Percentiles rank a stretch among this genome's conserved stretches.
These are phyloP conservation scores for Geosmithia morbida DNA, from an alignment of 2,329 filamentous ascomycete genomes.

Conservation along the genomic window DNA sequence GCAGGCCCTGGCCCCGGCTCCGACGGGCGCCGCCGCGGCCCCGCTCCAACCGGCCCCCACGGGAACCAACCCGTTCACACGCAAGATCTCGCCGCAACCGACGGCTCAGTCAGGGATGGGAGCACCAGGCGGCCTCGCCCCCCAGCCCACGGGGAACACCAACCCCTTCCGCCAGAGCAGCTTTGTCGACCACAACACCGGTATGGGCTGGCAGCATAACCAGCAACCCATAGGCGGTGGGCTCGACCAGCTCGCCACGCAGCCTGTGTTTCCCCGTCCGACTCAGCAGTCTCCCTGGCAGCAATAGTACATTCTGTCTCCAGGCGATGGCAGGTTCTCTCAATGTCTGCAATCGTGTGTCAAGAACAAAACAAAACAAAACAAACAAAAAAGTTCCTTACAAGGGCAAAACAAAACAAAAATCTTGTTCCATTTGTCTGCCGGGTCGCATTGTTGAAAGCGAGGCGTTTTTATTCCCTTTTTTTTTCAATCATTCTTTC, in stretches of 20 bases:
- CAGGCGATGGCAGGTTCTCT: background rate
- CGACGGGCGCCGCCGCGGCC: constrained; percentile 8
- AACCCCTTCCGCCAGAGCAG: constrained; percentile 90
- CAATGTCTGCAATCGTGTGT: too few species aligned
- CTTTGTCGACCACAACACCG: constrained; percentile 80
- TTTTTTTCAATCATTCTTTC: constrained; percentile 3
- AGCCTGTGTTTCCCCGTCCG: constrained; percentile 76
- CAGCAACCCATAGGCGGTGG: constrained; percentile 70
- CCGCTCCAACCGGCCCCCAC: constrained; percentile 34
- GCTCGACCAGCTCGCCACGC: constrained; percentile 63
- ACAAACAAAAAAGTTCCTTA: background rate
- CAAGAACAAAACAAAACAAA: too few species aligned
- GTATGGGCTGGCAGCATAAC: constrained; percentile 74
- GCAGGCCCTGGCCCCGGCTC: constrained; percentile 2
- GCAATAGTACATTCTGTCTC: constrained; percentile 16
- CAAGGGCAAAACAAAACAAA: background rate
- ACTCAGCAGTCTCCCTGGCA: constrained; percentile 49
- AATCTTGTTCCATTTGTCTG: background rate
- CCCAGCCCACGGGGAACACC: constrained; percentile 75
- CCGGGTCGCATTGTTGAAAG: background rate
- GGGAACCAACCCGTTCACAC: constrained; percentile 46
- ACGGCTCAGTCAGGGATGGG: constrained; percentile 23
- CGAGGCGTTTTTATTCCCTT: constrained; percentile 2
- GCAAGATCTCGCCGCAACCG: constrained; percentile 18
- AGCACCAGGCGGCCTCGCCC: constrained; percentile 38